Percentiles rank a stretch among this genome's conserved stretches.
phyloP scores from a whole-genome alignment of 2,329 filamentous ascomycete species.

The Sporothrix variecibatus region DNA sequence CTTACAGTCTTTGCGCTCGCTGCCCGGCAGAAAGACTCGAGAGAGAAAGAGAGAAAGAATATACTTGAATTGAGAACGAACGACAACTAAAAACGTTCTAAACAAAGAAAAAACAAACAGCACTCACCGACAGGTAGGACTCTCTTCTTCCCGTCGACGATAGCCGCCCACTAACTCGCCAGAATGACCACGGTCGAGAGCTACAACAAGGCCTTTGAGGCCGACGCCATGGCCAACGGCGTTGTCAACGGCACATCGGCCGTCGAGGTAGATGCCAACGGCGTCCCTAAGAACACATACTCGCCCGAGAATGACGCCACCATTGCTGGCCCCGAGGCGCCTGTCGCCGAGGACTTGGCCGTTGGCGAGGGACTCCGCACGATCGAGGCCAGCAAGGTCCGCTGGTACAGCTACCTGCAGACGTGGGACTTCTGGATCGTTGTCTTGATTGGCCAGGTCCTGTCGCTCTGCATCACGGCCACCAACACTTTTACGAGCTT shows the following conservation, averaged over 20 bases:
- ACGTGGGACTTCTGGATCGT: constrained; percentile 89
- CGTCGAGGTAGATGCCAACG: constrained; percentile 10
- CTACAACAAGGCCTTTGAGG: constrained; percentile 25
- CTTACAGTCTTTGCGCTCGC: constrained; percentile 70
- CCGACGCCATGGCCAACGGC: constrained; percentile 11
- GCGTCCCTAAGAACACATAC: neutral
- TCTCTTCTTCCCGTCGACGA: no score
- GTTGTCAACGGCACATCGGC: constrained; percentile 3
- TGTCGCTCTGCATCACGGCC: constrained; percentile 85
- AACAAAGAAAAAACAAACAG: neutral
- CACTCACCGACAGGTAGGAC: neutral
- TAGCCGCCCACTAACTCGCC: neutral
- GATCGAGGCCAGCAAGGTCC: constrained; percentile 55
- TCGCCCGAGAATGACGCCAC: neutral
- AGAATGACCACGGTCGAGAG: constrained; percentile 14
- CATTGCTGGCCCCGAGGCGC: constrained; percentile 31
- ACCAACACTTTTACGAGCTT: constrained; percentile 90
- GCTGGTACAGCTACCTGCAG: constrained; percentile 73
- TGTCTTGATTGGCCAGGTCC: constrained; percentile 75
- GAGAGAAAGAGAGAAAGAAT: neutral
- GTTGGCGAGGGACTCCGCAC: constrained; percentile 55
- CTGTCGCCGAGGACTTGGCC: constrained; percentile 39
- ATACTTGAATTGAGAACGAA: neutral
- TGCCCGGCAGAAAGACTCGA: constrained; percentile 57
- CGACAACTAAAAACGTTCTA: neutral